phyloP scores from a whole-genome alignment of 2,329 filamentous ascomycete species.

The Alternaria longipes region DNA sequence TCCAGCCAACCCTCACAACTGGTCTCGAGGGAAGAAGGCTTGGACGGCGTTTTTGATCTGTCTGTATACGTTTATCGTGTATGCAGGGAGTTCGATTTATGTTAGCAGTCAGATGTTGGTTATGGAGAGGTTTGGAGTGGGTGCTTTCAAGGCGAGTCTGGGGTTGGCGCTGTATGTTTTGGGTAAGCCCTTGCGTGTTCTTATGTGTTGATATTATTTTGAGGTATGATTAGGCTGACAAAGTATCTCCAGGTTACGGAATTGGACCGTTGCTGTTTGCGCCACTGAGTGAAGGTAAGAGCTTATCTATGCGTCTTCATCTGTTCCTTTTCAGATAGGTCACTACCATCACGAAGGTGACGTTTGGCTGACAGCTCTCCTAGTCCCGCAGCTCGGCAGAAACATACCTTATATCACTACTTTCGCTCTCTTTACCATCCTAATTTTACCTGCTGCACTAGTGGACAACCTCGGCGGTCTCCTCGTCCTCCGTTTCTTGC shows the following conservation, averaged over 20 bases:
- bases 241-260: conserved; percentile 58
- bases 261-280: conserved; percentile 72
- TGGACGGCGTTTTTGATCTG: conserved; percentile 54
- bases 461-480: conserved; percentile 70
- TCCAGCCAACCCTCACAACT: conserved; percentile 53
- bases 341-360: background rate
- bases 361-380: background rate
- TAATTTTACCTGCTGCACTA: conserved; percentile 71
- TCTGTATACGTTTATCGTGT: conserved; percentile 70
- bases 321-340: accelerated
- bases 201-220: background rate
- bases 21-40: conserved; percentile 46
- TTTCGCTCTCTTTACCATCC: conserved; percentile 73
- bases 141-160: conserved; percentile 62
- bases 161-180: conserved; percentile 71
- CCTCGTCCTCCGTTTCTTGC: conserved; percentile 61
- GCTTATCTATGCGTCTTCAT: too few relatives aligned
- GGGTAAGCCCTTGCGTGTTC: background rate
- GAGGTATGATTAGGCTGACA: background rate
- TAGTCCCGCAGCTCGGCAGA: conserved; percentile 60
- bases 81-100: conserved; percentile 64
- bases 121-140: conserved; percentile 63
- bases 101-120: conserved; percentile 57
- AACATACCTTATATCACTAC: conserved; percentile 74
- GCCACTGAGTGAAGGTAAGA: conserved; percentile 65